Percentiles rank a stretch among this genome's conserved stretches.
phyloP scores from a whole-genome alignment of 257 asterid species.

The Coffea eugenioides region DNA sequence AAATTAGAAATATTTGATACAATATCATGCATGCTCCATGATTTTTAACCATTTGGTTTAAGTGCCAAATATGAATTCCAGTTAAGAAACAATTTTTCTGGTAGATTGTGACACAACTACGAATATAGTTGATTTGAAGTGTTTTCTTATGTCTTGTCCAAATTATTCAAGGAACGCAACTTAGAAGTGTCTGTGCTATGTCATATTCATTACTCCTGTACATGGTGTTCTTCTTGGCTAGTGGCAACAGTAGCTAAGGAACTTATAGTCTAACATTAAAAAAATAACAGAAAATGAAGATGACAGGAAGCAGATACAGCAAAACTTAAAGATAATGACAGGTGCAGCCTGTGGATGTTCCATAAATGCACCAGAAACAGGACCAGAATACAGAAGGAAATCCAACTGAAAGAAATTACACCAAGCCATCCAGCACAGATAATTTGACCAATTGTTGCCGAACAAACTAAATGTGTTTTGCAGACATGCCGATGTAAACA shows the following conservation, averaged over 20 bases:
- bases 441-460: neutral
- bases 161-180: neutral
- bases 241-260: neutral
- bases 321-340: neutral
- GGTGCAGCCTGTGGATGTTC: neutral
- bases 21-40: neutral
- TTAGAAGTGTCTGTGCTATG: neutral
- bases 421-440: conserved; percentile 1
- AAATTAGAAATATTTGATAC: no score
- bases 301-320: neutral
- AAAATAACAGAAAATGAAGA: neutral
- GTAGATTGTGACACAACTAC: no score
- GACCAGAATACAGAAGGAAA: neutral
- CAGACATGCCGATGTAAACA: neutral
- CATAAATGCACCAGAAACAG: neutral
- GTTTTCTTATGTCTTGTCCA: neutral
- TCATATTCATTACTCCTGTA: neutral
- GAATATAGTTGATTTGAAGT: neutral
- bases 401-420: neutral
- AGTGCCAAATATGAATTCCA: neutral
- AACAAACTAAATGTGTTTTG: neutral
- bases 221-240: neutral
- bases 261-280: neutral
- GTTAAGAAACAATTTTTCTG: neutral
- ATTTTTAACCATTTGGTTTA: neutral